Conservation (phyloP, 352 stramenopile genomes). For the Vaucheria bursata region DNA sequence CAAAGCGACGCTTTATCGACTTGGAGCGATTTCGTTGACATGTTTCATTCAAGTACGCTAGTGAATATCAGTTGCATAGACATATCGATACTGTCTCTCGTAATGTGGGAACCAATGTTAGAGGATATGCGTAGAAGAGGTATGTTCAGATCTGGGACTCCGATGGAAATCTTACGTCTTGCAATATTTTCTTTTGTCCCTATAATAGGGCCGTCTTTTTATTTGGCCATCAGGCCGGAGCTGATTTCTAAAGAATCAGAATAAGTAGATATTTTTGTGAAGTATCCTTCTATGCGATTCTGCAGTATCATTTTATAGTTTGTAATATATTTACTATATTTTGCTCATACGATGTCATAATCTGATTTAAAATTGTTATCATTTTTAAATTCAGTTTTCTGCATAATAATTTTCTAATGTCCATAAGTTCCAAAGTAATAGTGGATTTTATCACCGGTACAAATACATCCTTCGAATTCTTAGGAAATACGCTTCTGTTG, state of each 20-base stretch:
- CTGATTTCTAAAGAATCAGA: neutral
- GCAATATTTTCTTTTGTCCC: neutral
- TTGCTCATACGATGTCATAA: no score
- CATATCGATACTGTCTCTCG: neutral
- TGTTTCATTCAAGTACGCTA: constrained; percentile 16
- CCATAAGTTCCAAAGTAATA: no score
- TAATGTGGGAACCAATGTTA: constrained; percentile 12
- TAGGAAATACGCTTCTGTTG: no score
- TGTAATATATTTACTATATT: no score
- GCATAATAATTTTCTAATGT: no score
- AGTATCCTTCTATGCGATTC: no score
- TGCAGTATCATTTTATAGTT: no score
- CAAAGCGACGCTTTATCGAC: neutral
- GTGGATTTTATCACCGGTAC: no score
- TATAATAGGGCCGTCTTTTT: neutral
- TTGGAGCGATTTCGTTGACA: neutral
- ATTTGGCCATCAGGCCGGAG: neutral
- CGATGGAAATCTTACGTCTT: neutral
- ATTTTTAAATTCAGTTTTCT: no score
- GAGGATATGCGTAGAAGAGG: constrained; percentile 15
- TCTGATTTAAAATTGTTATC: no score
- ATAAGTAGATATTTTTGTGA: no score
- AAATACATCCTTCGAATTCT: no score
- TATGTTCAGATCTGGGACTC: neutral
- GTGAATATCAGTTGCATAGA: constrained; percentile 11